Conservation (phyloP, 140 eudicot genomes). For the Flaveria floridana region DNA sequence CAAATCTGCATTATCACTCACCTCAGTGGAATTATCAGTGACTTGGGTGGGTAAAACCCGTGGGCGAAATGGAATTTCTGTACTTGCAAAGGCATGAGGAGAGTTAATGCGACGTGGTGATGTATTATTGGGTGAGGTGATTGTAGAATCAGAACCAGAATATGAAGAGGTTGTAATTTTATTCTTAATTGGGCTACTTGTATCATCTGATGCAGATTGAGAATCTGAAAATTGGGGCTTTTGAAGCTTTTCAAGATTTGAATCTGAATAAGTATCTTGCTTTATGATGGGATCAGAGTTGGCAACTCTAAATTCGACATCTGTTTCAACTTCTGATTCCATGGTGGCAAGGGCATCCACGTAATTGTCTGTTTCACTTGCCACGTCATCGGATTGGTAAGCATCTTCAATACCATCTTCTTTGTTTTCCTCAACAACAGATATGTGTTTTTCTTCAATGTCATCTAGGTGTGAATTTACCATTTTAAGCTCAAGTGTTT, state of each 20-base stretch:
- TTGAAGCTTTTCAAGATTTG: conserved; percentile 41
- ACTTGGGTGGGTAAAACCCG: conserved; percentile 29
- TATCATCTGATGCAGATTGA: conserved; percentile 64
- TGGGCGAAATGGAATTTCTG: conserved; percentile 39
- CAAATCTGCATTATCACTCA: conserved; percentile 25
- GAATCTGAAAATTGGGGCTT: conserved; percentile 48
- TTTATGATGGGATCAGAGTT: conserved; percentile 35
- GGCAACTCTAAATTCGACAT: conserved; percentile 44
- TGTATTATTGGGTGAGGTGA: conserved; percentile 41
- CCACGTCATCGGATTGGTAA: conserved; percentile 58
- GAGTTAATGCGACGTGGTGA: conserved; percentile 37
- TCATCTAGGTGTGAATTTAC: conserved; percentile 41
- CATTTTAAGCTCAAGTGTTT: conserved; percentile 38
- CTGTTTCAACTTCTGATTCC: conserved; percentile 78
- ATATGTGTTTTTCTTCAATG: conserved; percentile 50
- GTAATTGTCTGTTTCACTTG: conserved; percentile 74
- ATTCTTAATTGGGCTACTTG: conserved; percentile 39
- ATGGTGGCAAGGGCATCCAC: conserved; percentile 83
- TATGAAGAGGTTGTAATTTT: conserved; percentile 44
- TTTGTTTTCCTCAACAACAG: conserved; percentile 47
- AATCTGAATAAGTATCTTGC: conserved; percentile 35
- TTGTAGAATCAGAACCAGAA: conserved; percentile 58
- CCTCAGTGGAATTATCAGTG: conserved; percentile 28
- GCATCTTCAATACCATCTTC: conserved; percentile 38
- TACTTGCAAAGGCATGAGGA: conserved; percentile 30